Conservation (phyloP, 2,329 filamentous ascomycete genomes). For the Chaetothyriales sp. region DNA sequence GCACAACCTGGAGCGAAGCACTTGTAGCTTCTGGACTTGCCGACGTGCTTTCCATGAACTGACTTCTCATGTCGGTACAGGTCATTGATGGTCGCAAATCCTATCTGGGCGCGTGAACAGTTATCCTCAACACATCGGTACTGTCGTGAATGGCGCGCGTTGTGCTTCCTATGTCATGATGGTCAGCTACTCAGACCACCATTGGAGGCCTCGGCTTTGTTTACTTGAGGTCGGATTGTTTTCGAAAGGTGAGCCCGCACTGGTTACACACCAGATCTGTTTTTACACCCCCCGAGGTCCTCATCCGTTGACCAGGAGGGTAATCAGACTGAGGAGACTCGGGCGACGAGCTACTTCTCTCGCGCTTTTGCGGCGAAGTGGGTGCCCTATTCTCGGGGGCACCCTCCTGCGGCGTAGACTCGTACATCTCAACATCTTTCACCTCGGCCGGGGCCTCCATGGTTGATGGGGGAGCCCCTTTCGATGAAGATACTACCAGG, state of each 20-base stretch:
- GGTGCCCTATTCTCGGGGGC: background rate
- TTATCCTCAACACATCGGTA: slow-evolving; percentile 44
- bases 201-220: background rate
- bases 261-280: background rate
- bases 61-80: slow-evolving; percentile 63
- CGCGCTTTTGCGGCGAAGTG: background rate
- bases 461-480: background rate
- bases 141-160: slow-evolving; percentile 53
- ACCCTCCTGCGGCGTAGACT: background rate
- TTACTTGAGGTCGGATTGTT: slow-evolving; percentile 1
- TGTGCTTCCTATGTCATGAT: slow-evolving; percentile 50
- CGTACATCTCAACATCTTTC: background rate
- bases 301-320: background rate
- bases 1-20: slow-evolving; percentile 46
- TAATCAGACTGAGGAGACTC: background rate
- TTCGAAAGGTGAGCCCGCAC: background rate
- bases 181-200: background rate
- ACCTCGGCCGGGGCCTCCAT: background rate
- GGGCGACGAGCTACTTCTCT: background rate
- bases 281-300: background rate
- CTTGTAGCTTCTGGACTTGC: slow-evolving; percentile 21
- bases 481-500: background rate
- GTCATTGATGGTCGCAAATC: slow-evolving; percentile 69
- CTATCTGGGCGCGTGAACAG: slow-evolving; percentile 44
- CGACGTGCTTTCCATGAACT: slow-evolving; percentile 40